Evolutionary conservation across 495 filamentous ascomycete genomes (phyloP).

Genomic region (Letharia lupina): DNA sequence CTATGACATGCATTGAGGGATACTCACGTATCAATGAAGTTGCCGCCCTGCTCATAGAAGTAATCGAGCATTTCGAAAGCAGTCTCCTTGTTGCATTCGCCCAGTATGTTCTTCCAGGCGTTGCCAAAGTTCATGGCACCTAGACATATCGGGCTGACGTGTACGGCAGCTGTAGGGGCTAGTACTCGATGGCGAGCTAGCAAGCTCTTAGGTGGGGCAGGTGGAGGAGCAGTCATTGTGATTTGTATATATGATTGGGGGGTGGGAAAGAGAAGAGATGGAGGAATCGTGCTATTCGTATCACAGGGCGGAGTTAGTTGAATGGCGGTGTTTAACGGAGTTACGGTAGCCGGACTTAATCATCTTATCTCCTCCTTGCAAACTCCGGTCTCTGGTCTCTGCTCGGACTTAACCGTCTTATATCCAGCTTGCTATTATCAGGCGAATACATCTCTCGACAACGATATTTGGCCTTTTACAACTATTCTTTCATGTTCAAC

Average conservation of each 20-base stretch:
- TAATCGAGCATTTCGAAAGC: conserved; percentile 47
- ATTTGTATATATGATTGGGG: background rate
- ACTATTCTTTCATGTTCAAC: no score
- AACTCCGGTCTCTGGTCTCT: no score
- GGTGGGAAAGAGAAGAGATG: background rate
- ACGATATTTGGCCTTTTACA: no score
- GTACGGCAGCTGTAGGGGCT: conserved; percentile 48
- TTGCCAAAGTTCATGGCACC: conserved; percentile 59
- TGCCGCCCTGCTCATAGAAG: conserved; percentile 41
- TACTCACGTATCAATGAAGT: conserved; percentile 42
- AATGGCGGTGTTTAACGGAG: no score
- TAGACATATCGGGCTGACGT: conserved; percentile 52
- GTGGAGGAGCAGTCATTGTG: background rate
- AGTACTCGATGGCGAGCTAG: conserved; percentile 55
- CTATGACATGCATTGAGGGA: background rate
- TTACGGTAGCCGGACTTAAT: no score
- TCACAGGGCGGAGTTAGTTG: no score
- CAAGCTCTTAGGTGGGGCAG: conserved; percentile 35
- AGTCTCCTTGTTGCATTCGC: conserved; percentile 41
- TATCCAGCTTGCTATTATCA: no score
- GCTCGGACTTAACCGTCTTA: no score
- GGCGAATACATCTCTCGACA: no score
- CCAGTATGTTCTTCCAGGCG: conserved; percentile 42
- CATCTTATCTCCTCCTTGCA: no score
- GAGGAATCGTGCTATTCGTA: no score